phyloP scores from a whole-genome alignment of 495 filamentous ascomycete genomes.

The Trichoderma asperelloides region DNA sequence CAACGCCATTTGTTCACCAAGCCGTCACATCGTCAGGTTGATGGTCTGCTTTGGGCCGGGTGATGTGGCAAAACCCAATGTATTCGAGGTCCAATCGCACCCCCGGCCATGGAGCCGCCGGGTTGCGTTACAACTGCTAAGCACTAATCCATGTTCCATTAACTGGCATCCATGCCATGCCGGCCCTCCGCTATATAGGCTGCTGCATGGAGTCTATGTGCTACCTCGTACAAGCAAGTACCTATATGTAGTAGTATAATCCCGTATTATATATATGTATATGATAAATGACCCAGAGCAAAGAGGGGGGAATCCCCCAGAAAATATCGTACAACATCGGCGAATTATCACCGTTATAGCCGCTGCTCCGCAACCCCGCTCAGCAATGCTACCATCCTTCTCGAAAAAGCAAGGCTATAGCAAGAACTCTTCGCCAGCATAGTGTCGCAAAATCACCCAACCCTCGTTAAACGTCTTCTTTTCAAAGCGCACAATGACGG shows the following conservation, averaged over 20 bases:
- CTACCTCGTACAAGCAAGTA: too few relatives aligned
- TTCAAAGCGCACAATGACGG: slow-evolving; percentile 70
- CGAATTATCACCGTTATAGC: background rate
- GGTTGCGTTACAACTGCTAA: too few relatives aligned
- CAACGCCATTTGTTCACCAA: background rate
- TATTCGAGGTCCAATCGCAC: background rate
- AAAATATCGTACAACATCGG: too few relatives aligned
- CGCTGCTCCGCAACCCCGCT: background rate
- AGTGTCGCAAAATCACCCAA: slow-evolving; percentile 69
- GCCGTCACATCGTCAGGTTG: background rate
- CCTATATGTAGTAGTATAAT: too few relatives aligned
- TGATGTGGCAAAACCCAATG: background rate
- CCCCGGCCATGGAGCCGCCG: background rate
- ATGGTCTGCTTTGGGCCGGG: background rate
- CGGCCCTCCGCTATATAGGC: too few relatives aligned
- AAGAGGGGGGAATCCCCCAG: too few relatives aligned
- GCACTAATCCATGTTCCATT: too few relatives aligned
- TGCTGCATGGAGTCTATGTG: too few relatives aligned
- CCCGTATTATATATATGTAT: too few relatives aligned
- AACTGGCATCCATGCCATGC: too few relatives aligned
- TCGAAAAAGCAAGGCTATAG: slow-evolving; percentile 31
- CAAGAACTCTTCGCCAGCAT: slow-evolving; percentile 66
- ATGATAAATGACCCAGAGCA: too few relatives aligned
- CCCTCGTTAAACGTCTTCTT: slow-evolving; percentile 64
- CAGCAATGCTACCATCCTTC: background rate